Conservation (phyloP, 2,329 filamentous ascomycete species). For the Diaporthe aspalathi region DNA sequence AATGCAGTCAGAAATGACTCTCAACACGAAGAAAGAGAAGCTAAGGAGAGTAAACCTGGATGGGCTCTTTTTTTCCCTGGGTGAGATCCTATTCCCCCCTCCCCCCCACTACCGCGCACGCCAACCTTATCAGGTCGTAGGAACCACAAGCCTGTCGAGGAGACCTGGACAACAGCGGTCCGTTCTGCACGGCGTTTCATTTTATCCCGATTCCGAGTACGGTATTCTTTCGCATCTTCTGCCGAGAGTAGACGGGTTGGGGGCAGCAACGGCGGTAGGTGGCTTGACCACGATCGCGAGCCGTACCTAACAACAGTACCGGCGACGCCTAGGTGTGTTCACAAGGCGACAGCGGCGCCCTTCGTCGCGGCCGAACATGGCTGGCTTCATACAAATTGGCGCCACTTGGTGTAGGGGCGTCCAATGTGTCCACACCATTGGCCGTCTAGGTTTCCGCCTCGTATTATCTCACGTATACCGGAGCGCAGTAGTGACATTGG, state of each 20-base stretch:
- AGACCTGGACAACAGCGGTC: background rate
- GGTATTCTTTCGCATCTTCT: background rate
- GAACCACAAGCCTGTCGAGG: background rate
- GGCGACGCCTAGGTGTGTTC: background rate
- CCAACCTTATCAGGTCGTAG: slow-evolving; percentile 11
- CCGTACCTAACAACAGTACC: background rate
- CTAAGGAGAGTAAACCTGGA: background rate
- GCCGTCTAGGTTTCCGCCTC: background rate
- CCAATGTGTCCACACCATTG: background rate
- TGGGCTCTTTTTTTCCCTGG: background rate
- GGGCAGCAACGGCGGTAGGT: background rate
- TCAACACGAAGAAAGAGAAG: slow-evolving; percentile 1
- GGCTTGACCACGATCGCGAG: too few relatives aligned
- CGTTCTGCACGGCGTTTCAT: background rate
- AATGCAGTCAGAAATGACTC: slow-evolving; percentile 20
- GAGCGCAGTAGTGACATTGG: background rate
- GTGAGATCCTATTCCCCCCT: background rate
- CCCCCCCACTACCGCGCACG: background rate
- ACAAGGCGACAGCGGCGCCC: too few relatives aligned
- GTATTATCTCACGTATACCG: background rate
- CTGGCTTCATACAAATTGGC: background rate
- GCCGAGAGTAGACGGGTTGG: too few relatives aligned
- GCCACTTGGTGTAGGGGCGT: background rate
- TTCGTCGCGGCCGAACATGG: background rate
- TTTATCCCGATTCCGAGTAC: background rate